Conservation (phyloP, 2,329 filamentous ascomycete genomes). For the Ceratocystis harringtonii region DNA sequence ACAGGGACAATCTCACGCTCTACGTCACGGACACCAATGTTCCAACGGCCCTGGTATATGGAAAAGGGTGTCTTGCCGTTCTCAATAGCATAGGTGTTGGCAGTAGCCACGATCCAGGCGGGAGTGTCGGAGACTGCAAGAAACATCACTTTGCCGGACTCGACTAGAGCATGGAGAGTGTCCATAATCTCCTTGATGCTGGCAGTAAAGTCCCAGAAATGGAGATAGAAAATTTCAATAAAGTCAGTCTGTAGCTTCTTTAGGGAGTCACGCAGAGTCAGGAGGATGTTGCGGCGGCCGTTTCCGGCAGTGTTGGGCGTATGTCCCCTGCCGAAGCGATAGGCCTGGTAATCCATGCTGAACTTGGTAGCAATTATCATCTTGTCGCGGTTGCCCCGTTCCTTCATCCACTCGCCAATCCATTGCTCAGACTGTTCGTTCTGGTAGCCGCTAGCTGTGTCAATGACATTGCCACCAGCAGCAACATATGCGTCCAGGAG, state of each 20-base stretch:
- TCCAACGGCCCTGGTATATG: slow-evolving; percentile 30
- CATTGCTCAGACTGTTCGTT: slow-evolving; percentile 40
- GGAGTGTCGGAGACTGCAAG: slow-evolving; percentile 29
- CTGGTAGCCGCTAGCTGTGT: slow-evolving; percentile 46
- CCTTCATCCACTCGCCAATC: slow-evolving; percentile 42
- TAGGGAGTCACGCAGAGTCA: slow-evolving; percentile 30
- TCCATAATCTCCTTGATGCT: slow-evolving; percentile 31
- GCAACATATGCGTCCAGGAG: slow-evolving; percentile 43
- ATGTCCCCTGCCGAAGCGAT: slow-evolving; percentile 27
- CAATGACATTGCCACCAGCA: slow-evolving; percentile 53
- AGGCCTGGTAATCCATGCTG: slow-evolving; percentile 32
- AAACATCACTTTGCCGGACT: slow-evolving; percentile 30
- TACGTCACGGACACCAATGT: slow-evolving; percentile 24
- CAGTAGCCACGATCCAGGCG: slow-evolving; percentile 28
- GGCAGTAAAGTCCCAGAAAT: slow-evolving; percentile 32
- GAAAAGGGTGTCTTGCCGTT: slow-evolving; percentile 26
- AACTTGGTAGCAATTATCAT: slow-evolving; percentile 43
- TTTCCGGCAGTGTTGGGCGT: slow-evolving; percentile 32
- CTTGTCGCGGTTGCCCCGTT: slow-evolving; percentile 35
- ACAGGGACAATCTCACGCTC: slow-evolving; percentile 32
- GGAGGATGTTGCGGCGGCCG: slow-evolving; percentile 27
- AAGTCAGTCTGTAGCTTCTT: slow-evolving; percentile 32
- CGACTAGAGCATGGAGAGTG: slow-evolving; percentile 28
- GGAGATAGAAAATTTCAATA: slow-evolving; percentile 32
- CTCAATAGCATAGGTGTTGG: slow-evolving; percentile 27